Evolutionary conservation across 208 protist genomes (phyloP).

Genomic region (Trypanosoma cruzi): DNA sequence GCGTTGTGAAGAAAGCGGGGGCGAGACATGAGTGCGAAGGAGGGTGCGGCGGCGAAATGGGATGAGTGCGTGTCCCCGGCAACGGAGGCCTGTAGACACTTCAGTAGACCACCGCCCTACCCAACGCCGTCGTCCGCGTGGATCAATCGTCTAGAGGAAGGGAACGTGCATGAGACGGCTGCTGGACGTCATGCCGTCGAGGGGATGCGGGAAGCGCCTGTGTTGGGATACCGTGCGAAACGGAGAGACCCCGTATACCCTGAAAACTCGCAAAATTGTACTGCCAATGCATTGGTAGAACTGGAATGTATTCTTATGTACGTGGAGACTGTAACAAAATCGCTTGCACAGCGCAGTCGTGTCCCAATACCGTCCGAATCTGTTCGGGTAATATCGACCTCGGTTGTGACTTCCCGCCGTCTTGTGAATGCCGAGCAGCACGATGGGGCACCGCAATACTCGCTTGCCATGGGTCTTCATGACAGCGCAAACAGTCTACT

Average conservation of each 20-base stretch:
- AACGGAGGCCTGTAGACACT: neutral
- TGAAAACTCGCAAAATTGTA: neutral
- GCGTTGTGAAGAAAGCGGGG: neutral
- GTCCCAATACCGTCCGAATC: constrained; percentile 52
- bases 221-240: constrained; percentile 1
- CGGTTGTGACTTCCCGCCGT: constrained; percentile 40
- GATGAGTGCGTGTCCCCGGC: neutral
- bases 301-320: constrained; percentile 67
- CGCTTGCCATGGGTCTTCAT: constrained; percentile 51
- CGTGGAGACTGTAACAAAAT: constrained; percentile 42
- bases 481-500: constrained; percentile 46
- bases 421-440: neutral
- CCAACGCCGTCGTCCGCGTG: neutral
- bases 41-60: neutral
- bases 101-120: constrained; percentile 12
- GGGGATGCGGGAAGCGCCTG: constrained; percentile 20
- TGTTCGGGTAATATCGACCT: constrained; percentile 46
- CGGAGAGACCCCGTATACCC: neutral
- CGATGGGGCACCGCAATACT: constrained; percentile 19
- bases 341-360: constrained; percentile 45
- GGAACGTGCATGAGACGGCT: constrained; percentile 8
- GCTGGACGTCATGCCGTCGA: neutral
- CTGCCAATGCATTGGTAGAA: constrained; percentile 38
- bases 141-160: neutral
- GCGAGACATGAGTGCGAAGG: neutral